phyloP scores from a whole-genome alignment of 1,139 yeast species.

The Yamadazyma aaseri region DNA sequence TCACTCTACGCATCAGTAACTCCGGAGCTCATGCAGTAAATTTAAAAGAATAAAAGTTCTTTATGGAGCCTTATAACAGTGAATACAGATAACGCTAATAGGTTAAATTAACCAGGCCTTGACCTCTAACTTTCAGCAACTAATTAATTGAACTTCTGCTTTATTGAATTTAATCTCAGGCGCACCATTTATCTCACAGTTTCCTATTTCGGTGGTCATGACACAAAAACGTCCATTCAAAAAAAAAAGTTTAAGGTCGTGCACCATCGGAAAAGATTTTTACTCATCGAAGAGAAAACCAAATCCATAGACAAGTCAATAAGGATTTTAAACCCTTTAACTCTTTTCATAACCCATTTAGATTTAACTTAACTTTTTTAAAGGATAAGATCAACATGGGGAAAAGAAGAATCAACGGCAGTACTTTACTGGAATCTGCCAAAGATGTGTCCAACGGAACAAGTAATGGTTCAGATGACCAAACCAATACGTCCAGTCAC shows the following conservation, averaged over 20 bases:
- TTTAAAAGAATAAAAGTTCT: no score
- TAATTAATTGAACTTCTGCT: no score
- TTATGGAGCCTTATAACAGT: no score
- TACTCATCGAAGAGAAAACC: conserved; percentile 13
- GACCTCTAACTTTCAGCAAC: no score
- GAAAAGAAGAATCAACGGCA: conserved; percentile 8
- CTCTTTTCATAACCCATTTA: neutral
- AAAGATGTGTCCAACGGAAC: neutral
- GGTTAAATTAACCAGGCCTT: no score
- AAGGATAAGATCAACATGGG: conserved; percentile 7
- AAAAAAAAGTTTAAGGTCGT: no score
- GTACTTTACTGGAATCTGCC: conserved; percentile 1
- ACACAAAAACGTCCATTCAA: no score
- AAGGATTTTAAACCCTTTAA: conserved; percentile 1
- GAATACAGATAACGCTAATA: no score
- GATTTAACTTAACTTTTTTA: neutral
- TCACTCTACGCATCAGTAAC: no score
- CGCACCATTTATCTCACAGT: no score
- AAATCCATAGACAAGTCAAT: neutral
- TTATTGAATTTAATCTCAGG: no score
- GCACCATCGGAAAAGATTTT: conserved; percentile 7
- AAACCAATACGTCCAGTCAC: neutral
- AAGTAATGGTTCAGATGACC: neutral
- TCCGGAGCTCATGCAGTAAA: no score
- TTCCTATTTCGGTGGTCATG: neutral